Percentiles rank a stretch among this genome's conserved stretches.
Evolutionary conservation across 1,284 basidiomycete species (phyloP).

Genomic region (Wolfiporia cocos): DNA sequence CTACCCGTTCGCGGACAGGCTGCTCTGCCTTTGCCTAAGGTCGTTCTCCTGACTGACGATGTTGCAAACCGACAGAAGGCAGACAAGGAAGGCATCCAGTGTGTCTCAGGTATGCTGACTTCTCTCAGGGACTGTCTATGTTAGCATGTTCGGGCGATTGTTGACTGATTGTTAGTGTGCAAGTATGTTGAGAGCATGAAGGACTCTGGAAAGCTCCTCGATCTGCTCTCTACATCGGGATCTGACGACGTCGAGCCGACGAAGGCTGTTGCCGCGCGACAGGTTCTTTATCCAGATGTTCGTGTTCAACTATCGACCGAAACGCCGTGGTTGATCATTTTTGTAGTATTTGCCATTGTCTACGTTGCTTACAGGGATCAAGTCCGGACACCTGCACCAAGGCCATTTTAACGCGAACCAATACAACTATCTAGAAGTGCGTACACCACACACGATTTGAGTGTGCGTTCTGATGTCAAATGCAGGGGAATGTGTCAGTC

Average conservation of each 20-base stretch:
- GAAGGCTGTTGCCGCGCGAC: conserved; percentile 42
- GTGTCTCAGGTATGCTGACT: conserved; percentile 50
- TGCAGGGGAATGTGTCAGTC: conserved; percentile 76
- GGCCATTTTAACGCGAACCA: conserved; percentile 95
- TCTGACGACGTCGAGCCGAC: conserved; percentile 59
- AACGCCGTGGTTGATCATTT: too few species aligned
- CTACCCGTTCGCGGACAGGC: conserved; percentile 44
- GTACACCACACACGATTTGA: too few species aligned
- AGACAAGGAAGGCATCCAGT: conserved; percentile 58
- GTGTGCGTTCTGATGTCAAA: too few species aligned
- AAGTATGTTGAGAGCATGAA: conserved; percentile 77
- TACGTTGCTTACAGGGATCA: conserved; percentile 78
- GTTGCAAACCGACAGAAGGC: conserved; percentile 80
- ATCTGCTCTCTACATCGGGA: conserved; percentile 70
- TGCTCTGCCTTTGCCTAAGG: conserved; percentile 42
- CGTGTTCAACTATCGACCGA: too few species aligned
- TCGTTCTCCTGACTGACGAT: conserved; percentile 89
- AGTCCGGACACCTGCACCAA: conserved; percentile 80
- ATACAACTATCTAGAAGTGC: conserved; percentile 92
- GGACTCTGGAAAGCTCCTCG: conserved; percentile 62
- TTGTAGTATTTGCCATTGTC: conserved; percentile 78
- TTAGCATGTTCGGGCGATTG: not conserved
- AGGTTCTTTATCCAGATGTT: conserved; percentile 76
- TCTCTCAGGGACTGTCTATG: not conserved
- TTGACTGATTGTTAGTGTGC: conserved; percentile 42